Evolutionary conservation across 2,329 filamentous ascomycete genomes (phyloP), one percentile per base, ranked within the genome.

Genomic region (Didymella keratinophila): DNA sequence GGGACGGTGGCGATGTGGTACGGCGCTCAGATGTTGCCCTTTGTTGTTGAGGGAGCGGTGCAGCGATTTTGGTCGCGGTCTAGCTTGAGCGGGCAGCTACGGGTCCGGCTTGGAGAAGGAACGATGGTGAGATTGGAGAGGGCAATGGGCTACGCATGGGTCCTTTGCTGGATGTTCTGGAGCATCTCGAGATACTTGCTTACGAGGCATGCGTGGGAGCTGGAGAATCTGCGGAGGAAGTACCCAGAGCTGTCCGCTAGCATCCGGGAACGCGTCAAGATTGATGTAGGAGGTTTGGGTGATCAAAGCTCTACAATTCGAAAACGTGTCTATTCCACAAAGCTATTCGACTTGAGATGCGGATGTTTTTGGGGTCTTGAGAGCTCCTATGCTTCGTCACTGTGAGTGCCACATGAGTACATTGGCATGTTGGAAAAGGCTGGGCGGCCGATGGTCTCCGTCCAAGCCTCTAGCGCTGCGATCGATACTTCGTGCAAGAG

Each of bases 391-490:
- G 12, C 14, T 16, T 32, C 12, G 30, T 16, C 1, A 4, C 4
- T 32, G 12, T 32, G 4, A 14, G 30, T 32, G 30, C 12, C 30
- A 32, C 30, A 16, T 32, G 12, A 2, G 5, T n/a, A 36, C 16
- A 34, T 16, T n/a, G n/a, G n/a, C n/a, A n/a, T n/a, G n/a, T n/a
- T n/a, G n/a, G n/a, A n/a, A n/a, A n/a, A n/a, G n/a, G 23, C 16
- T 28, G 20, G 14, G 25, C 39, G 20, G 52, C 47, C 52, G 34
- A 60, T 36, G 34, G 47, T 50, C n/a, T 41, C 42, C 42, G 50
- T 65, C 65, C 65, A 68, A 68, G 65, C 62, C 65, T 65, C 53
- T 68, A 68, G 65, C 30, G 65, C 65, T 57, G 47, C 25, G 43
- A 66, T 68, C 65, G 42, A 68, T 62, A 28, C 48, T 42, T 49